phyloP scores from a whole-genome alignment of 129 eudicot genomes.

The Flaveria robusta region DNA sequence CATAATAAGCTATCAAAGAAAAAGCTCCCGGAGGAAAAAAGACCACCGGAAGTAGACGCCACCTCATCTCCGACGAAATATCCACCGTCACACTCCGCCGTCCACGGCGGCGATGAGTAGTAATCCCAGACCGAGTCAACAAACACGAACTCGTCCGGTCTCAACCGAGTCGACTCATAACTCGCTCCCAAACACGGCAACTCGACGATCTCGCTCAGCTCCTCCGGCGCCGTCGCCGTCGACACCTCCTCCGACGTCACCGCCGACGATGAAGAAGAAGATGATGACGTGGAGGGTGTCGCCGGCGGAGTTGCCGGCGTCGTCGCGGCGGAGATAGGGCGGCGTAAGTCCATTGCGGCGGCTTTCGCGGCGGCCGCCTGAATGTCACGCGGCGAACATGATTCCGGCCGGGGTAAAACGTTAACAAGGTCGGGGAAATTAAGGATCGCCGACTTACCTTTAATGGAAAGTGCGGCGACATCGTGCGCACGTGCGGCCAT shows the following conservation, averaged over 20 bases:
- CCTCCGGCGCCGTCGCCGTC: conserved; percentile 31
- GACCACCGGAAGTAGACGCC: conserved; percentile 18
- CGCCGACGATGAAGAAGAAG: neutral
- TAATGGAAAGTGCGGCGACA: conserved; percentile 74
- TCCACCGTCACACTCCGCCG: conserved; percentile 34
- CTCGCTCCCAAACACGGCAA: conserved; percentile 65
- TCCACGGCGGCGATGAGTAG: conserved; percentile 37
- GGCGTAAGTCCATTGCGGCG: conserved; percentile 57
- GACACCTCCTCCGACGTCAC: conserved; percentile 9
- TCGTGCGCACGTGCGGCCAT: conserved; percentile 98
- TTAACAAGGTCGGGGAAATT: conserved; percentile 72
- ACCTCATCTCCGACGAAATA: conserved; percentile 26
- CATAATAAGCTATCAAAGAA: conserved; percentile 56
- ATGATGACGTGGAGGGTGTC: conserved; percentile 7
- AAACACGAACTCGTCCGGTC: conserved; percentile 39
- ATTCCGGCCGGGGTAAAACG: conserved; percentile 63
- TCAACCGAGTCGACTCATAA: conserved; percentile 53
- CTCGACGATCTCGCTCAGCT: conserved; percentile 63
- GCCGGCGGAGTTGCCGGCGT: neutral
- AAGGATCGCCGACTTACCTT: conserved; percentile 66
- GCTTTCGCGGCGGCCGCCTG: conserved; percentile 81
- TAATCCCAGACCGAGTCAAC: conserved; percentile 43
- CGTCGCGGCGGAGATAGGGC: neutral
- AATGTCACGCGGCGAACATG: conserved; percentile 72
- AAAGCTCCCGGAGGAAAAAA: conserved; percentile 36